phyloP scores from a whole-genome alignment of 257 asterid genomes.

The Penstemon davidsonii region DNA sequence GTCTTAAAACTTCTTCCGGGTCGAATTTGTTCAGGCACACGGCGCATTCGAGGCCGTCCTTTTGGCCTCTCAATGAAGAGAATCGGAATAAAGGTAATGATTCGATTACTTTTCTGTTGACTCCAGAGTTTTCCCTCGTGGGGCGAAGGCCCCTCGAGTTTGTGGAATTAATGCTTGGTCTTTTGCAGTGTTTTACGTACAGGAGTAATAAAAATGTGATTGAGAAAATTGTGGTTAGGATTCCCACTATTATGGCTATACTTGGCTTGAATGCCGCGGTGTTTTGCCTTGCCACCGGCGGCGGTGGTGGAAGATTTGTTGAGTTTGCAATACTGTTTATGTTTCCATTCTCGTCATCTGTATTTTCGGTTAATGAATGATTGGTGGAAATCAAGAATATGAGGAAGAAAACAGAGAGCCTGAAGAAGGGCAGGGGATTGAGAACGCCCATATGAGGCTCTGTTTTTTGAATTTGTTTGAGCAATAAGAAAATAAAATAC shows the following conservation, averaged over 20 bases:
- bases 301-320: slow-evolving; percentile 24
- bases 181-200: slow-evolving; percentile 69
- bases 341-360: slow-evolving; percentile 9
- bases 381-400: slow-evolving; percentile 19
- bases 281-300: slow-evolving; percentile 30
- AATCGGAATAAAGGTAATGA: slow-evolving; percentile 75
- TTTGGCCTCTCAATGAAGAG: slow-evolving; percentile 67
- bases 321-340: not conserved
- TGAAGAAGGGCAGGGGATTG: slow-evolving; percentile 27
- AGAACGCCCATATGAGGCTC: slow-evolving; percentile 36
- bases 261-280: slow-evolving; percentile 50
- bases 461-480: not conserved
- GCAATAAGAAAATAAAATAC: slow-evolving; percentile 14
- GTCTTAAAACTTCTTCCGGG: slow-evolving; percentile 51
- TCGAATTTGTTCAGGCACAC: slow-evolving; percentile 72
- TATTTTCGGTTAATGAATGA: slow-evolving; percentile 5
- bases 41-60: slow-evolving; percentile 81
- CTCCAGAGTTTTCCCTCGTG: slow-evolving; percentile 54
- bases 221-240: slow-evolving; percentile 60
- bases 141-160: slow-evolving; percentile 27
- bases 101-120: slow-evolving; percentile 50
- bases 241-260: slow-evolving; percentile 49
- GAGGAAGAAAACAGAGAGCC: slow-evolving; percentile 8
- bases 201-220: slow-evolving; percentile 59
- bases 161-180: not conserved